phyloP scores from a whole-genome alignment of 495 filamentous ascomycete genomes.

The Aspergillus sparsus region DNA sequence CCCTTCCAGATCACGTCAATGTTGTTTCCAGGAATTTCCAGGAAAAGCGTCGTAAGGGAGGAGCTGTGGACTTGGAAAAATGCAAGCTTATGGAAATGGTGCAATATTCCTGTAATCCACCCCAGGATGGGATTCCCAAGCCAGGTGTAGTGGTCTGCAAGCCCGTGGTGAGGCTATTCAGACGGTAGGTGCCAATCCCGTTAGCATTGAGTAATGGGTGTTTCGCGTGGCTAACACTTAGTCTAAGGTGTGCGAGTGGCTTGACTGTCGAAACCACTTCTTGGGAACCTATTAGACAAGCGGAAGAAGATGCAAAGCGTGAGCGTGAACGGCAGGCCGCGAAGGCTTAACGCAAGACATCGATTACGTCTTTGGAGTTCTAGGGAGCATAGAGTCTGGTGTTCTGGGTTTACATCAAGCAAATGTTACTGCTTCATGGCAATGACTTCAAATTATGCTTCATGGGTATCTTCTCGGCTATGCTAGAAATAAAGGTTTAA shows the following conservation, averaged over 20 bases:
- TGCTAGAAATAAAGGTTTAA: constrained; percentile 29
- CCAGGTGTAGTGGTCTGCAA: constrained; percentile 66
- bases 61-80: constrained; percentile 56
- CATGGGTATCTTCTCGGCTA: constrained; percentile 44
- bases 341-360: constrained; percentile 11
- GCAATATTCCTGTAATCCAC: constrained; percentile 75
- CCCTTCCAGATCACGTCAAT: constrained; percentile 46
- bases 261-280: constrained; percentile 82
- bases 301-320: constrained; percentile 33
- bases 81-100: constrained; percentile 77
- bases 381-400: constrained; percentile 28
- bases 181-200: constrained; percentile 58
- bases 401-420: neutral
- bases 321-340: constrained; percentile 19
- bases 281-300: constrained; percentile 59
- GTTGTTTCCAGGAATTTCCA: constrained; percentile 43
- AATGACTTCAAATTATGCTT: constrained; percentile 22
- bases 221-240: constrained; percentile 10
- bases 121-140: constrained; percentile 54
- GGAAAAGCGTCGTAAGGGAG: constrained; percentile 47
- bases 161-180: constrained; percentile 75
- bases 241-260: constrained; percentile 66
- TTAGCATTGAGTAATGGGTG: neutral
- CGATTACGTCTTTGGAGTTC: constrained; percentile 24
- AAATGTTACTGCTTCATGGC: constrained; percentile 4